Evolutionary conservation across 257 asterid genomes (phyloP).

Genomic region (Haberlea rhodopensis): DNA sequence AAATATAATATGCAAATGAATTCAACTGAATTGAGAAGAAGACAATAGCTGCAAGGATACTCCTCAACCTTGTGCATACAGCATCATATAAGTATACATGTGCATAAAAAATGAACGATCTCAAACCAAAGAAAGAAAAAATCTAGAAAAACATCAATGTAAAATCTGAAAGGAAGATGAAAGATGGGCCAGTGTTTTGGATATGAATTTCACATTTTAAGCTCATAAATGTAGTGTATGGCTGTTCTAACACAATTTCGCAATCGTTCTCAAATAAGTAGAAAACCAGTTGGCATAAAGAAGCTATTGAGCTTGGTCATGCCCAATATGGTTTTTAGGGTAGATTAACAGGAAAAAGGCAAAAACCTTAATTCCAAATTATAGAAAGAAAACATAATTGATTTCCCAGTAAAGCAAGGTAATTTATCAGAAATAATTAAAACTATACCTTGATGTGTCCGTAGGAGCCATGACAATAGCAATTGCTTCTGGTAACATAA

Average conservation of each 20-base stretch:
- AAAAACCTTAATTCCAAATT: not conserved
- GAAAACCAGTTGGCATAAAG: not conserved
- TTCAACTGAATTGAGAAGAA: not conserved
- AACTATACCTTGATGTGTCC: constrained; percentile 31
- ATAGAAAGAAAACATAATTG: not conserved
- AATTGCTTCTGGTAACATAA: constrained; percentile 57
- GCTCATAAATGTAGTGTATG: too few species aligned
- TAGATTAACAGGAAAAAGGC: not conserved
- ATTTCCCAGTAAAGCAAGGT: not conserved
- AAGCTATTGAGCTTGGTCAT: too few species aligned
- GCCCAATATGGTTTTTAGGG: not conserved
- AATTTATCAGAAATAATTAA: not conserved
- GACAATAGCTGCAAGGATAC: not conserved
- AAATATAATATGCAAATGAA: constrained; percentile 5
- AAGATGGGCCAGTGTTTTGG: not conserved
- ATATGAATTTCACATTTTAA: too few species aligned
- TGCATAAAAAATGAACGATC: not conserved
- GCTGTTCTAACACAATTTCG: not conserved
- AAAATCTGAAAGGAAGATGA: too few species aligned
- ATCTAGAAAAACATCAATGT: not conserved
- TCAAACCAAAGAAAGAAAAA: not conserved
- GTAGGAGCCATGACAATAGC: constrained; percentile 69
- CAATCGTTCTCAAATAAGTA: not conserved
- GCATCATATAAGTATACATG: not conserved
- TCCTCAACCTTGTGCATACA: not conserved